Conservation (phyloP, 176 grass and related monocot species). For the Hyparrhenia diplandra region DNA sequence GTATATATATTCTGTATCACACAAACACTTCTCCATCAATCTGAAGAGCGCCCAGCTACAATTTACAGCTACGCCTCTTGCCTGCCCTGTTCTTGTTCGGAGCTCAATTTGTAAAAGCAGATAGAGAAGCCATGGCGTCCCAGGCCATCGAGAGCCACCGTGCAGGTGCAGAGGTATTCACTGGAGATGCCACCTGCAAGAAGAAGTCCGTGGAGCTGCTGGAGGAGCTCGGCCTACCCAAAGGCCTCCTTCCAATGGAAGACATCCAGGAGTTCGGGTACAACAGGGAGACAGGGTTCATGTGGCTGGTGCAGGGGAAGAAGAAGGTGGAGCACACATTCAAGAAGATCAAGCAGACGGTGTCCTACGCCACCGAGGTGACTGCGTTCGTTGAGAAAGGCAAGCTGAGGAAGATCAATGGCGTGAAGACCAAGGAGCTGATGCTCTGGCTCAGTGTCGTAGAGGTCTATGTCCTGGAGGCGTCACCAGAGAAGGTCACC, state of each 20-base stretch:
- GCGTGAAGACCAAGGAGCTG: no score
- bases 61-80: neutral
- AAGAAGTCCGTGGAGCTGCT: constrained; percentile 17
- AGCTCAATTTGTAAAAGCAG: neutral
- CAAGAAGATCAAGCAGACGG: no score
- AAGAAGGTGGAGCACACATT: no score
- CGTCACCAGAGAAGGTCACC: no score
- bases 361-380: no score
- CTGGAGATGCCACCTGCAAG: neutral
- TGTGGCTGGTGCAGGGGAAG: no score
- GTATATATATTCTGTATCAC: neutral
- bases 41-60: neutral
- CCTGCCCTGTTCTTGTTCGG: neutral
- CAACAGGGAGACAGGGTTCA: no score
- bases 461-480: no score
- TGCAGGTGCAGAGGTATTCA: neutral
- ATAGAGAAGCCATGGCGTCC: neutral
- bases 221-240: constrained; percentile 25
- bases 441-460: no score
- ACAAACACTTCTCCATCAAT: neutral
- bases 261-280: no score
- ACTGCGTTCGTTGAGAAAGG: no score
- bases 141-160: neutral
- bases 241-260: constrained; percentile 12
- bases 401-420: no score